Base-by-base conservation (phyloP, 2,329 filamentous ascomycete species). In the Fusarium nelsonii region DNA sequence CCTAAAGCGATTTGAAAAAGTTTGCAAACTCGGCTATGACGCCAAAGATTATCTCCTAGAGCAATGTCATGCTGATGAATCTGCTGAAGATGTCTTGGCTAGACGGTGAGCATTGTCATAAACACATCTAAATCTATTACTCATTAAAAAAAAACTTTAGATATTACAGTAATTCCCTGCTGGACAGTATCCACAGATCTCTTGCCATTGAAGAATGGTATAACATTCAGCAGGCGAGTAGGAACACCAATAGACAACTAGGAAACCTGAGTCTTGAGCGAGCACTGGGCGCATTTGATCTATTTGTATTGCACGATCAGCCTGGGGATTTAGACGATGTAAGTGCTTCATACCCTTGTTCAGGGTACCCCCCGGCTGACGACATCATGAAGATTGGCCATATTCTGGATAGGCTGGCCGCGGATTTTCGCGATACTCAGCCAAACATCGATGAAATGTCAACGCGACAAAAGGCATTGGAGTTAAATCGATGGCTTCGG, bases 31-130 rank as follows among this genome's bases (percentile, higher is more conserved):
- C 73, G 94, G 94, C 1, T 95, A 94, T 74, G 94, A 98, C 81
- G 92, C 91, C 45, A 97, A 97, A 78, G 94, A 97, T 77, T 90
- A 90, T 56, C 84, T 98, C 49, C 74, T 94, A 63, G 83, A 85
- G 57, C 90, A 97, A 75, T 88, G 86, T 63, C 82, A 82, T 12
- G 84, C 85, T 34, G 81, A 85, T 16, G 85, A 91, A 14, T 83
- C 87, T 40, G 84, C 82, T 6, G 87, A 91, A 15, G 93, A 97
- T 80, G 88, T 92, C 54, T 81, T 99, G 73, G 92, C 95, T 15
- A 87, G 92, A 77, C 89, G 90, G 82, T 84, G 79, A 68, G 76
- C 55, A 54, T 59, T 23, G 30, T n/a, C 81, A 88, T 69, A 69
- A 73, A 51, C 20, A 20, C 34, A 20, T 20, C 11, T 20, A 12